Evolutionary conservation across 164 flowering plant genomes (phyloP), one percentile per base, ranked within the genome.

Genomic region (Protea cynaroides): DNA sequence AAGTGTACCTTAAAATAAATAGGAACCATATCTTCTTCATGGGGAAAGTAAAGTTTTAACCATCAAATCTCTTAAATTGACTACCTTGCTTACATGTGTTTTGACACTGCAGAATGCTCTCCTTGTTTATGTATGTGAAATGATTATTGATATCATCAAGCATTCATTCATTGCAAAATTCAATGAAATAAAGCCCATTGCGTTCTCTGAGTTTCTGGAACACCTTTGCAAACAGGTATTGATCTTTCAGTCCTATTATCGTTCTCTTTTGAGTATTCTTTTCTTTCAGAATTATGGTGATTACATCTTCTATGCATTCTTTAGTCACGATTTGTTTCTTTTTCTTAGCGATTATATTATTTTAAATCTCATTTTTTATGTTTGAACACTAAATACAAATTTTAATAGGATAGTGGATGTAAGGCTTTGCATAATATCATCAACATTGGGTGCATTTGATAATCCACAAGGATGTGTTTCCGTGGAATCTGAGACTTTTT

Each of bases 121-220:
- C 56, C 37, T 89, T 81, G 96, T 94, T 56, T 91, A 62, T 67
- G 7, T 88, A 10, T 84, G 96, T 79, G 99, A 94, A 77, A 76
- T 91, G 80, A 56, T 75, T 53, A 81, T 94, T 65, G 99, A 91
- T 75, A 78, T 91, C 64, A 82, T 90, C 65, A 94, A 94, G 68
- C 99, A 91, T 84, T 94, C 99, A 47, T 94, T 94, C 78, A 81
- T 94, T 71, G 96, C 96, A 52, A 94, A 94, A 72, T 94, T 94
- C 77, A 94, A 94, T 71, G 90, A 81, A 70, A 75, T 91, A 70
- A 94, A 85, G 80, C 99, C 99, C 60, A 79, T 73, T 63, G 82
- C 80, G 25, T 94, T 86, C 75, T 94, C 99, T 19, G 97, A 94
- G 74, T 94, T 85, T 76, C 90, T 91, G 63, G 99, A 94, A 80